Conservation (phyloP, 148 eudicot genomes). For the Dianthus caryophyllus region DNA sequence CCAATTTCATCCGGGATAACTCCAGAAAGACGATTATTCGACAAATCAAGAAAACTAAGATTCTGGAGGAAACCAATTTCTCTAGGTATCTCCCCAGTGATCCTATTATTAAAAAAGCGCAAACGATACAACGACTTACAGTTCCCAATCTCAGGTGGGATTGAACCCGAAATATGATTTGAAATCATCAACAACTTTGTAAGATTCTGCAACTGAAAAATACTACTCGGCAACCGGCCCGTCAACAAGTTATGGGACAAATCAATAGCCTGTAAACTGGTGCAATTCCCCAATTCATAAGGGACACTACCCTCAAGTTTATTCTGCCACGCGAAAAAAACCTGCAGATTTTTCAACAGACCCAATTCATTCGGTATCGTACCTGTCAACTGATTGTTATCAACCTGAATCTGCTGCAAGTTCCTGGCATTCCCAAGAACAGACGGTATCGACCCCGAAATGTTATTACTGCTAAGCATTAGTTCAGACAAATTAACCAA, state of each 20-base stretch:
- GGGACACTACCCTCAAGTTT: conserved; percentile 76
- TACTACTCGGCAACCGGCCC: conserved; percentile 52
- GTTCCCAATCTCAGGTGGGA: conserved; percentile 65
- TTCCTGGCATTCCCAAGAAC: conserved; percentile 52
- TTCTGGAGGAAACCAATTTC: conserved; percentile 58
- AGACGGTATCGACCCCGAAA: conserved; percentile 72
- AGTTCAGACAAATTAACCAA: conserved; percentile 51
- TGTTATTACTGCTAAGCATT: conserved; percentile 75
- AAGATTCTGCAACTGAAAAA: conserved; percentile 65
- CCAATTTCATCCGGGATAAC: conserved; percentile 58
- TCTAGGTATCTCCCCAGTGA: conserved; percentile 58
- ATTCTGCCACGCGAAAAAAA: conserved; percentile 79
- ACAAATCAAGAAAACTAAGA: conserved; percentile 67
- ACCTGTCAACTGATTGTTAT: conserved; percentile 70
- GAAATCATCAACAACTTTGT: conserved; percentile 69
- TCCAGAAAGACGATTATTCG: conserved; percentile 55
- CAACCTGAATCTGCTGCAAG: conserved; percentile 69
- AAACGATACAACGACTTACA: conserved; percentile 60
- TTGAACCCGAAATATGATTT: conserved; percentile 68
- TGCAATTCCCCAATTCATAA: conserved; percentile 47
- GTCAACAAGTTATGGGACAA: conserved; percentile 76
- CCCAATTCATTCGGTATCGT: conserved; percentile 65
- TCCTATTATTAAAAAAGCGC: conserved; percentile 57
- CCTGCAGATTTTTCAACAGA: conserved; percentile 35
- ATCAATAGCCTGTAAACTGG: conserved; percentile 63